Conservation (phyloP, 2,329 filamentous ascomycete genomes). For the Harringtonia lauricola region DNA sequence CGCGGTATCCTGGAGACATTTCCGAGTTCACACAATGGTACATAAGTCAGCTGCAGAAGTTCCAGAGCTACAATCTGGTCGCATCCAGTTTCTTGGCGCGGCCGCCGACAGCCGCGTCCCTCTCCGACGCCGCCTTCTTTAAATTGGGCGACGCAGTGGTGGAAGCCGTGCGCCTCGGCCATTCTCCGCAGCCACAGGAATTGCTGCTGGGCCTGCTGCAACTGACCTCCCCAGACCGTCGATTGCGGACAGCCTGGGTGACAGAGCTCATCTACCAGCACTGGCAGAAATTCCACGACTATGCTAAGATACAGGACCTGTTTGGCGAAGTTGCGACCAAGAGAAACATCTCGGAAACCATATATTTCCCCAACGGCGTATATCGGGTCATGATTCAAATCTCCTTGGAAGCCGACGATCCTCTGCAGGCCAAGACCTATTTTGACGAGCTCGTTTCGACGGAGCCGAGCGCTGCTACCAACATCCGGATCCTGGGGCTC, state of each 20-base stretch:
- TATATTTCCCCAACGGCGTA: constrained; percentile 18
- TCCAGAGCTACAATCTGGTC: constrained; percentile 16
- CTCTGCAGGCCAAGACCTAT: constrained; percentile 19
- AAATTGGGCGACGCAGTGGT: constrained; percentile 21
- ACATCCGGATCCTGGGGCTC: constrained; percentile 24
- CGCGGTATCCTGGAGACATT: constrained; percentile 14
- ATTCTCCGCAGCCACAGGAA: constrained; percentile 16
- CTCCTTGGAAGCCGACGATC: constrained; percentile 22
- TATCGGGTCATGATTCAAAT: constrained; percentile 30
- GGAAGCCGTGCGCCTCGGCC: constrained; percentile 18
- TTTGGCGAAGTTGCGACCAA: constrained; percentile 11
- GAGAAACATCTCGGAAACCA: constrained; percentile 14
- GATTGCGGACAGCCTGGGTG: constrained; percentile 24
- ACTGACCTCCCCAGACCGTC: constrained; percentile 10
- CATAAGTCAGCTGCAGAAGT: constrained; percentile 17
- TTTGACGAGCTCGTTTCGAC: constrained; percentile 16
- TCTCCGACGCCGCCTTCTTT: constrained; percentile 12
- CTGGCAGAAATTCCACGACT: constrained; percentile 20
- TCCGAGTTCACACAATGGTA: constrained; percentile 19
- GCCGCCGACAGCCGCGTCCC: constrained; percentile 12
- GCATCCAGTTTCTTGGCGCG: constrained; percentile 23
- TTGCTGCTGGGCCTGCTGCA: constrained; percentile 19
- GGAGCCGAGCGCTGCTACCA: constrained; percentile 15
- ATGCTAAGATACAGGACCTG: constrained; percentile 15
- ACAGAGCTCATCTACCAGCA: constrained; percentile 23